phyloP scores from a whole-genome alignment of 768 basidiomycete genomes.

The Boletus reticulatus region DNA sequence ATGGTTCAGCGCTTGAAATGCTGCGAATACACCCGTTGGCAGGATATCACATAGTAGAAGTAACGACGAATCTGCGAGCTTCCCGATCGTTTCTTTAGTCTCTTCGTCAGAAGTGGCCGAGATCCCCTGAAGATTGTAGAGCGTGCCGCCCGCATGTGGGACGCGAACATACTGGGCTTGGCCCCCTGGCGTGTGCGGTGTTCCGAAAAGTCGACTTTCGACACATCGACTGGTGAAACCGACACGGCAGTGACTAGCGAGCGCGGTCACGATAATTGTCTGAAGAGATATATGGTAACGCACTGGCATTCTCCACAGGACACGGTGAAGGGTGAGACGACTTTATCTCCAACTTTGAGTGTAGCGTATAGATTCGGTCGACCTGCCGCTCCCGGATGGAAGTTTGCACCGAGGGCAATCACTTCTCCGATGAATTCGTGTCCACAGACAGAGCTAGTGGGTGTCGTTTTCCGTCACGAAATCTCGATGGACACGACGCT shows the following conservation, averaged over 20 bases:
- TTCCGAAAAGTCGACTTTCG: constrained; percentile 61
- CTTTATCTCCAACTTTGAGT: constrained; percentile 69
- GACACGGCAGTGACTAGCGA: constrained; percentile 59
- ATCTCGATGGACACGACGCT: neutral
- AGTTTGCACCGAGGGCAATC: constrained; percentile 61
- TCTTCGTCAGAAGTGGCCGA: constrained; percentile 26
- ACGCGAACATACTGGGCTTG: constrained; percentile 81
- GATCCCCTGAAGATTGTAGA: constrained; percentile 59
- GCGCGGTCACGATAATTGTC: neutral
- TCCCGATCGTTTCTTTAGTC: constrained; percentile 36
- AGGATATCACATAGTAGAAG: constrained; percentile 76
- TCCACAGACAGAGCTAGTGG: constrained; percentile 57
- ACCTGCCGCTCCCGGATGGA: constrained; percentile 39
- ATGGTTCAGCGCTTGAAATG: constrained; percentile 67
- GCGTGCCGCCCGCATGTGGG: constrained; percentile 76
- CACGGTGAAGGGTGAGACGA: constrained; percentile 78
- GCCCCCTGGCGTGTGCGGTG: constrained; percentile 62
- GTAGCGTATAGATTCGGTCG: constrained; percentile 63
- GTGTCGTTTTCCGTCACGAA: neutral
- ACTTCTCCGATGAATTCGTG: constrained; percentile 81
- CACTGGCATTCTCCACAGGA: constrained; percentile 86
- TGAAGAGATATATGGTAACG: constrained; percentile 23
- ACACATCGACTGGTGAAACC: constrained; percentile 74
- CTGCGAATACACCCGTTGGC: constrained; percentile 78
- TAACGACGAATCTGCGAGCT: constrained; percentile 60